phyloP scores from a whole-genome alignment of 2,329 filamentous ascomycete genomes.

The Bipolaris cookei region DNA sequence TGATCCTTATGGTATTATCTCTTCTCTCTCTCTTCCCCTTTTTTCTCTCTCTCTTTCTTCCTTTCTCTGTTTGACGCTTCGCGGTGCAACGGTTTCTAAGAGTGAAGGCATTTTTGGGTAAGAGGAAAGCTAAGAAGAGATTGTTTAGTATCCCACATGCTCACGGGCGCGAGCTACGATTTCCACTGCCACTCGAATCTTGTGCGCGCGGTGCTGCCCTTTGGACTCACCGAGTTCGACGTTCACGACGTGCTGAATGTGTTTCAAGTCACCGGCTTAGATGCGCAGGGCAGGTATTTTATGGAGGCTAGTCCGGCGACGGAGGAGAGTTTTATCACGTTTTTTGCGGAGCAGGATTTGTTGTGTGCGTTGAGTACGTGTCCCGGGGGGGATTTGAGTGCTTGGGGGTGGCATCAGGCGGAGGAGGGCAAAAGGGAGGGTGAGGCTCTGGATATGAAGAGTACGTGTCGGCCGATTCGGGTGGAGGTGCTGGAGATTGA shows the following conservation, averaged over 20 bases:
- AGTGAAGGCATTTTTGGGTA: too few species aligned
- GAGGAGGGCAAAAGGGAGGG: constrained; percentile 63
- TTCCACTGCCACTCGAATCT: constrained; percentile 87
- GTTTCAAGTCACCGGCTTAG: constrained; percentile 82
- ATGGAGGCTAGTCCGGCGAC: constrained; percentile 60
- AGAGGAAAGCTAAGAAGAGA: too few species aligned
- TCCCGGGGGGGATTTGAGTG: constrained; percentile 78
- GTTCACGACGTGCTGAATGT: constrained; percentile 87
- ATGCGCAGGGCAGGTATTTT: constrained; percentile 58
- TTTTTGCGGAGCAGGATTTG: constrained; percentile 80
- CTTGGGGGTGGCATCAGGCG: constrained; percentile 74
- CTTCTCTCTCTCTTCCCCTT: constrained; percentile 8
- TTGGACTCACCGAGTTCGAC: constrained; percentile 72
- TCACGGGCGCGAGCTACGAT: constrained; percentile 74
- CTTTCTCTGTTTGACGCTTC: background rate
- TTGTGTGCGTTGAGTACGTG: constrained; percentile 72
- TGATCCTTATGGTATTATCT: constrained; percentile 70
- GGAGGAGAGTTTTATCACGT: constrained; percentile 65
- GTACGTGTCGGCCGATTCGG: constrained; percentile 73
- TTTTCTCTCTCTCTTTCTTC: background rate
- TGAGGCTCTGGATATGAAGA: constrained; percentile 52
- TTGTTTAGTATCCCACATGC: constrained; percentile 68
- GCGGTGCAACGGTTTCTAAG: too few species aligned
- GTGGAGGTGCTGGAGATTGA: constrained; percentile 73
- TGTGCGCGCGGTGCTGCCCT: constrained; percentile 71